Evolutionary conservation across 495 filamentous ascomycete species (phyloP), one percentile per base, ranked within the genome.

Genomic region (Parathielavia hyrcaniae): DNA sequence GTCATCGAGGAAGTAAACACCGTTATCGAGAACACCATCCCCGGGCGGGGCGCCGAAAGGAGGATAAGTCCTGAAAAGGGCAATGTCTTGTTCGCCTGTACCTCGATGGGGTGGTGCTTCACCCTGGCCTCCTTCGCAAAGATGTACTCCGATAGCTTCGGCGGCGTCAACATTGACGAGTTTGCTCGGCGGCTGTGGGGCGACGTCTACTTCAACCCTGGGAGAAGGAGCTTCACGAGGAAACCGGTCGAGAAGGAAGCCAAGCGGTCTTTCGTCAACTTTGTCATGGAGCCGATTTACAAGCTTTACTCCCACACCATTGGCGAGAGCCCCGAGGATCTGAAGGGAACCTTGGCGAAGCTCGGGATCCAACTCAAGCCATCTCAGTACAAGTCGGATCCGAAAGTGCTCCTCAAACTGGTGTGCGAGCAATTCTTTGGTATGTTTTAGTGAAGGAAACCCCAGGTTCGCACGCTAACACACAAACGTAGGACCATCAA

Each of bases 1-100:
- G 91, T 96, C 22, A 86, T 98, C 64, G 93, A 98, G 72, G 89
- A 97, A 71, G 90, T 97, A 65, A 98, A 98, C 71, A 97, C 89
- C 0, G 77, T 91, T 64, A 97, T 98, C 67, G 91, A 96, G 61
- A 89, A 84, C 65, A 83, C 86, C 9, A 75, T 91, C 12, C 93
- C 93, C 4, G 91, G 91, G 3, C 84, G 84, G 64, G 91, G 91
- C 14, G 90, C 88, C 67, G 79, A 77, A 58, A 79, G 82, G 71
- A 84, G 95, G 61, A 65, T 98, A 59, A 97, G 92, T 63, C 93
- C 93, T 0, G 93, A 97, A 70, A 96, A 91, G 71, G 95, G 92
- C 45, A 98, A 98, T 69, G 93, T 98, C 20, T 83, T 91, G 13
- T 98, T 98, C 69, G 91, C 91, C 0, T 92, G 90, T 69, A 90